These are phyloP conservation scores for Daldinia eschscholtzii DNA, from an alignment of 2,329 filamentous ascomycete species.

Conservation along the genomic window DNA sequence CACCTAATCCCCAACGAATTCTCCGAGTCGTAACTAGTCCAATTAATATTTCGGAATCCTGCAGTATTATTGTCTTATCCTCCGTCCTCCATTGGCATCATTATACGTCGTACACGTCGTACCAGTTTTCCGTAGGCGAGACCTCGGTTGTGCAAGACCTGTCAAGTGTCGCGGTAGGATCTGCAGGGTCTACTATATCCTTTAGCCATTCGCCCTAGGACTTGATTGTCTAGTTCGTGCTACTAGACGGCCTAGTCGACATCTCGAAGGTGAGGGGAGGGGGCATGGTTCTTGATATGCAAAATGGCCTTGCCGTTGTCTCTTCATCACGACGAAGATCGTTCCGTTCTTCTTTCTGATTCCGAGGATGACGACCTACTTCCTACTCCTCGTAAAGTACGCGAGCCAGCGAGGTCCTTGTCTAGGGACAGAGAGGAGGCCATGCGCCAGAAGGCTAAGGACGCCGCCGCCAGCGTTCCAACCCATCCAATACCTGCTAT, in stretches of 20 bases:
- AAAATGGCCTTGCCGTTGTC: conserved; percentile 51
- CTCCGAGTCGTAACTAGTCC: conserved; percentile 39
- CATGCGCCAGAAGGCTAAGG: conserved; percentile 50
- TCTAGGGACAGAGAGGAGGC: conserved; percentile 43
- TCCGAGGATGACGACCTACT: conserved; percentile 51
- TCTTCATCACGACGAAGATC: conserved; percentile 50
- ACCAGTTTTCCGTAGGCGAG: conserved; percentile 24
- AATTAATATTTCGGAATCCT: conserved; percentile 45
- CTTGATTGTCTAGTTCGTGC: conserved; percentile 26
- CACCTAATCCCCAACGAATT: conserved; percentile 36
- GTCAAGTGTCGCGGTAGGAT: conserved; percentile 24
- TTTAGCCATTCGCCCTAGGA: conserved; percentile 3
- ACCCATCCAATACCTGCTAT: conserved; percentile 79
- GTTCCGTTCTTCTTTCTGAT: conserved; percentile 50
- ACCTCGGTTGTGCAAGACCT: conserved; percentile 34
- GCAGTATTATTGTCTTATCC: conserved; percentile 43
- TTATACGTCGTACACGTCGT: conserved; percentile 17
- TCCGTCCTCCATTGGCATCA: conserved; percentile 28
- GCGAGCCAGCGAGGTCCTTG: conserved; percentile 36
- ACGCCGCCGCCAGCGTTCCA: conserved; percentile 55
- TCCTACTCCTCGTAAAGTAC: conserved; percentile 36
- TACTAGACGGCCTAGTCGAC: conserved; percentile 22
- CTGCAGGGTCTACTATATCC: conserved; percentile 32
- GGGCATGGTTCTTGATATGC: conserved; percentile 31
- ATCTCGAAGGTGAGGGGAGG: conserved; percentile 33